Evolutionary conservation across 116 monocot genomes (phyloP).

Genomic region (Posidonia oceanica): DNA sequence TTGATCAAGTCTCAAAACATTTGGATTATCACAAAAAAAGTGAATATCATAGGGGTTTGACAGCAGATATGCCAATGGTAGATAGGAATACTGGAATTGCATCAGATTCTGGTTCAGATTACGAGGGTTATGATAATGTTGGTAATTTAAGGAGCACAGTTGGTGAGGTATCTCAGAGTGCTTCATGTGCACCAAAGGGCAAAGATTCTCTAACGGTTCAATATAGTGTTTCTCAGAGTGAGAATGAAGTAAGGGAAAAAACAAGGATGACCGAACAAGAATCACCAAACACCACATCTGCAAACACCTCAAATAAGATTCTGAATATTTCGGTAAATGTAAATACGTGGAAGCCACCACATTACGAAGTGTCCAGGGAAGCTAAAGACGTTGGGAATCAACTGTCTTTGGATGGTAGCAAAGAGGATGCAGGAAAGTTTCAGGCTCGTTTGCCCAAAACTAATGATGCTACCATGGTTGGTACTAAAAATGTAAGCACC

Average conservation of each 20-base stretch:
- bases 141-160: conserved; percentile 11
- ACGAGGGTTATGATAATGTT: conserved; percentile 26
- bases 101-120: conserved; percentile 38
- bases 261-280: conserved; percentile 29
- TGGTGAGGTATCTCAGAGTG: conserved; percentile 23
- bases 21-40: conserved; percentile 19
- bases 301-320: conserved; percentile 41
- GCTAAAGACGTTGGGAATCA: conserved; percentile 17
- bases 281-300: conserved; percentile 12
- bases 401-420: conserved; percentile 13
- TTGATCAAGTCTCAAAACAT: conserved; percentile 13
- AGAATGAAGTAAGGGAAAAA: conserved; percentile 24
- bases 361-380: conserved; percentile 23
- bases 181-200: conserved; percentile 19
- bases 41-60: conserved; percentile 23
- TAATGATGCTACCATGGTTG: conserved; percentile 11
- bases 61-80: conserved; percentile 17
- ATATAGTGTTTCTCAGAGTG: conserved; percentile 33
- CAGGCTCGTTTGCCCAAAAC: conserved; percentile 14
- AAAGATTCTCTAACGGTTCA: conserved; percentile 26
- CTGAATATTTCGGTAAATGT: conserved; percentile 68
- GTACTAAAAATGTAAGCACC: conserved; percentile 29
- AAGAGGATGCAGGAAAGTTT: conserved; percentile 20
- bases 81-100: conserved; percentile 17
- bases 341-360: conserved; percentile 51